phyloP scores from a whole-genome alignment of 306 rosid species.

The barrel medic (Medicago truncatula) region DNA sequence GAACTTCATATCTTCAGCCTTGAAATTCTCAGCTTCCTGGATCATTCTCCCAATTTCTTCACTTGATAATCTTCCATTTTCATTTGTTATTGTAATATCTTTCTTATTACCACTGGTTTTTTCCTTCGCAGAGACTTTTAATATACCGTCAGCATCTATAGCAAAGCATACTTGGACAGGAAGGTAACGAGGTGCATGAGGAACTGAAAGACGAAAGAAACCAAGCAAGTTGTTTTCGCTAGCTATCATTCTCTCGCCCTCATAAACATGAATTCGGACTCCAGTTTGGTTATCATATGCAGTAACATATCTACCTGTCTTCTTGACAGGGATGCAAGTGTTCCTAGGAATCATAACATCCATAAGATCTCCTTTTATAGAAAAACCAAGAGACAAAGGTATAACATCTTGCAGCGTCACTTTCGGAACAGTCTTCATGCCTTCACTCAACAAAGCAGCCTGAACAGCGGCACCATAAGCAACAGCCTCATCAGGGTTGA shows the following conservation, averaged over 20 bases:
- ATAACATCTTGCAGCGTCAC: neutral
- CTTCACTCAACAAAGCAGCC: constrained; percentile 7
- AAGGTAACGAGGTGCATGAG: neutral
- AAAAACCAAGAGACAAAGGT: neutral
- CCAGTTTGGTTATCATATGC: rapidly evolving
- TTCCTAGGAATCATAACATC: neutral
- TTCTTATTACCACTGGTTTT: neutral
- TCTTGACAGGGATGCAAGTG: neutral
- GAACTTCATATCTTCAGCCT: neutral
- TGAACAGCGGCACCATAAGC: constrained; percentile 25
- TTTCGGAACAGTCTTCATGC: neutral
- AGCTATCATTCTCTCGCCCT: neutral
- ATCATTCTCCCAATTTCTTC: neutral
- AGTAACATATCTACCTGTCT: rapidly evolving
- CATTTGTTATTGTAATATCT: neutral
- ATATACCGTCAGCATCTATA: neutral
- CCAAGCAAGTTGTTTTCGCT: neutral
- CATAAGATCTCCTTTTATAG: neutral
- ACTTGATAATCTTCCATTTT: neutral
- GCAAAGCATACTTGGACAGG: neutral
- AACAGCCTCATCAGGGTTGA: constrained; percentile 29
- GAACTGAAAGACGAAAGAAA: neutral
- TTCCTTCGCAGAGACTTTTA: neutral
- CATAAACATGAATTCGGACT: neutral
- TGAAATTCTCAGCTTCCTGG: neutral